Percentiles rank a stretch among this genome's conserved stretches.
phyloP scores from a whole-genome alignment of 2,329 filamentous ascomycete species.

The Penicillium sp. region DNA sequence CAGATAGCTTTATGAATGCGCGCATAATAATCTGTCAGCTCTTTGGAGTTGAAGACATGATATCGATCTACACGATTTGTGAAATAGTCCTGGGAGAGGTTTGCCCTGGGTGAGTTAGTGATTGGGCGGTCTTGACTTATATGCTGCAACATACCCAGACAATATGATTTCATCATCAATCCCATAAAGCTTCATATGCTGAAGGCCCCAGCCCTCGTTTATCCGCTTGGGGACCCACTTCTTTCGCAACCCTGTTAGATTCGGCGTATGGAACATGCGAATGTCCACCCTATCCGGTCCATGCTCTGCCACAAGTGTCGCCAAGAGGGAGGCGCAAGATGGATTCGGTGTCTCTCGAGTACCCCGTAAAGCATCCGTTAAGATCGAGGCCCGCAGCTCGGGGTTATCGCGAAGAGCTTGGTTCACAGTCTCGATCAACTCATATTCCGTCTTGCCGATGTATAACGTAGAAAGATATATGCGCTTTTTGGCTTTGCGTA shows the following conservation, averaged over 20 bases:
- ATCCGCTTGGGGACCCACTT: conserved; percentile 83
- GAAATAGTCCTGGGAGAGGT: conserved; percentile 92
- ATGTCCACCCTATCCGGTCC: conserved; percentile 84
- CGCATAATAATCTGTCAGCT: conserved; percentile 82
- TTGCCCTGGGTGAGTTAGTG: conserved; percentile 61
- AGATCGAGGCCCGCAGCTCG: conserved; percentile 78
- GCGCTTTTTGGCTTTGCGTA: conserved; percentile 74
- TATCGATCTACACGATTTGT: conserved; percentile 95
- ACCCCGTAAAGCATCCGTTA: conserved; percentile 89
- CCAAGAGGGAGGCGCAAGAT: conserved; percentile 86
- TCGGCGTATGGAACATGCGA: conserved; percentile 97
- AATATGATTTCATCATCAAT: conserved; percentile 95
- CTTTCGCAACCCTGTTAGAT: conserved; percentile 85
- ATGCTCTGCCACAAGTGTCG: conserved; percentile 82
- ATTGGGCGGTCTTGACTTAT: not conserved
- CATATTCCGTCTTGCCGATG: conserved; percentile 90
- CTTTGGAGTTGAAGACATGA: conserved; percentile 81
- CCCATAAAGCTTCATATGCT: conserved; percentile 99
- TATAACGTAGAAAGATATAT: conserved; percentile 97
- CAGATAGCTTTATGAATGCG: conserved; percentile 77
- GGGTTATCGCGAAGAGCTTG: conserved; percentile 76
- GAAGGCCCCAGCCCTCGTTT: conserved; percentile 97
- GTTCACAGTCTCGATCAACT: conserved; percentile 80
- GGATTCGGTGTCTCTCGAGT: conserved; percentile 86
- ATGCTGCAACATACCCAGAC: conserved; percentile 66